A percentile compares a stretch with the other conserved stretches of the same genome.
These are phyloP conservation scores for Vinca minor DNA, from an alignment of 257 asterid genomes.

Conservation along the genomic window DNA sequence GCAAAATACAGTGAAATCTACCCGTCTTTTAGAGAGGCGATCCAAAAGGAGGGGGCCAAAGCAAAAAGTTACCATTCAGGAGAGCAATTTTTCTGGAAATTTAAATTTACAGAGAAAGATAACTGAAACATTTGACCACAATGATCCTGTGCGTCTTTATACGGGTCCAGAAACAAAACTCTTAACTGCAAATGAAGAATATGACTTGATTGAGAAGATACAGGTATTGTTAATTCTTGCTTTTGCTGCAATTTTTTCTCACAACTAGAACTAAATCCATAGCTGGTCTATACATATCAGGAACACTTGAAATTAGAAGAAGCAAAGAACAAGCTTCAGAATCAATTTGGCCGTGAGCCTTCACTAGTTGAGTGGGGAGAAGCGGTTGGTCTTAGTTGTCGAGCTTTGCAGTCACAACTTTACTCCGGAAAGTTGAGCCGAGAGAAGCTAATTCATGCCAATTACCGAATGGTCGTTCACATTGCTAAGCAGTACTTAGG, in stretches of 20 bases:
- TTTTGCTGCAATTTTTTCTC: constrained; percentile 7
- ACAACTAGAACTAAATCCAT: neutral
- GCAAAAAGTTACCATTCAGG: constrained; percentile 35
- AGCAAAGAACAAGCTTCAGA: constrained; percentile 43
- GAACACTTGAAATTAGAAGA: constrained; percentile 52
- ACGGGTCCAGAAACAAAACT: constrained; percentile 72
- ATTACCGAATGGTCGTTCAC: constrained; percentile 84
- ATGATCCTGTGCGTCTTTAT: constrained; percentile 56
- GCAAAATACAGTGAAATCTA: constrained; percentile 56
- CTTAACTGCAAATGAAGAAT: constrained; percentile 64
- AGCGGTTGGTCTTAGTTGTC: constrained; percentile 55
- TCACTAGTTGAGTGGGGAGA: constrained; percentile 78
- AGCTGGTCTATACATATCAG: constrained; percentile 29
- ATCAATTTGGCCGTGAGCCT: constrained; percentile 66
- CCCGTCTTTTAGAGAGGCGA: constrained; percentile 63
- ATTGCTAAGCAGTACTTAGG: constrained; percentile 85
- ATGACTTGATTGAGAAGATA: constrained; percentile 54
- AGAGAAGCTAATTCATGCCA: constrained; percentile 75
- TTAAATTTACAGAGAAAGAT: constrained; percentile 33
- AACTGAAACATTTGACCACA: constrained; percentile 35
- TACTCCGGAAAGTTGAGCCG: constrained; percentile 55
- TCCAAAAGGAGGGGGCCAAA: constrained; percentile 48
- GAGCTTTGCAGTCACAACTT: constrained; percentile 47
- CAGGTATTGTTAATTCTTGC: constrained; percentile 42
- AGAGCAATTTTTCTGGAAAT: constrained; percentile 29